Evolutionary conservation across 2,329 filamentous ascomycete genomes (phyloP).

Genomic region (Elsinoe arachidis): DNA sequence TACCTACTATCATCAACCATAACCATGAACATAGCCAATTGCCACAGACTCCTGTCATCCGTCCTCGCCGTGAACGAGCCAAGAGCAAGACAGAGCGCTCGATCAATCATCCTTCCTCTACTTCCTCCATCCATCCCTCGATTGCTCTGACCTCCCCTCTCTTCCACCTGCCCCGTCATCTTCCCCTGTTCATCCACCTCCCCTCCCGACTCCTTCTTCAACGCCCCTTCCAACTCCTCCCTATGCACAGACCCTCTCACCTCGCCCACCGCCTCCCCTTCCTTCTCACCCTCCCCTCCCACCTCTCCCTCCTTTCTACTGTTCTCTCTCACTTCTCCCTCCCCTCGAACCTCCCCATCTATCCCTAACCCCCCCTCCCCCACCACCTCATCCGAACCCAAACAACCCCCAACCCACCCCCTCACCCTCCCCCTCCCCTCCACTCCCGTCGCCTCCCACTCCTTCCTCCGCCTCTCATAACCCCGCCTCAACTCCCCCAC

Average conservation of each 20-base stretch:
- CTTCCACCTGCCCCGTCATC: no score
- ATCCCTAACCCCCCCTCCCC: neutral
- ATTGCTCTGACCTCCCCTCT: neutral
- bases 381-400: neutral
- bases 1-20: conserved; percentile 17
- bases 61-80: conserved; percentile 20
- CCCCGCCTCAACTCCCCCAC: conserved; percentile 13
- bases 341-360: no score
- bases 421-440: neutral
- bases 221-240: no score
- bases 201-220: no score
- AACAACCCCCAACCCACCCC: neutral
- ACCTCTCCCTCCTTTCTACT: no score
- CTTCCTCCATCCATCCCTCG: conserved; percentile 16
- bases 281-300: no score
- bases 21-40: conserved; percentile 26
- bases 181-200: no score
- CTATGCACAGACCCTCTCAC: no score
- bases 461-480: conserved; percentile 4
- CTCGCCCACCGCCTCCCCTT: no score
- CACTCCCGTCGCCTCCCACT: neutral
- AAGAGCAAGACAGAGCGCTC: conserved; percentile 25
- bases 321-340: no score
- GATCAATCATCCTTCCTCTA: conserved; percentile 19
- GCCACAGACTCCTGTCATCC: conserved; percentile 25